Evolutionary conservation across 148 eudicot genomes (phyloP).

Genomic region (Camellia granthamiana): DNA sequence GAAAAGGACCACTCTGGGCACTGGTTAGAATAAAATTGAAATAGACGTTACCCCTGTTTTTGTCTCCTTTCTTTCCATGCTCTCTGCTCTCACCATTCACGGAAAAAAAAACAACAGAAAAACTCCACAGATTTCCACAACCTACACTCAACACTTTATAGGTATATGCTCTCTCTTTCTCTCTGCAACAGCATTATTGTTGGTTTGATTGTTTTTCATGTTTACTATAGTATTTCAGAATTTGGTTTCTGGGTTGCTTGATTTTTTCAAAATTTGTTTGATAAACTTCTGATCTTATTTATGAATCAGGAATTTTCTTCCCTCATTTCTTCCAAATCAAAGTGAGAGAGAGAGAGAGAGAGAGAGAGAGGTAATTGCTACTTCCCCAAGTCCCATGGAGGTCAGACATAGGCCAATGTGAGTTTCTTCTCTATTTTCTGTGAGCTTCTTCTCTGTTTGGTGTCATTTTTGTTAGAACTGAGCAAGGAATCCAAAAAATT

Average conservation of each 20-base stretch:
- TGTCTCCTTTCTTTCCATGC: no score
- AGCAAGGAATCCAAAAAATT: no score
- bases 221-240: not conserved
- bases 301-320: not conserved
- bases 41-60: not conserved
- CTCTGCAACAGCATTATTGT: not conserved
- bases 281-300: not conserved
- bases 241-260: not conserved
- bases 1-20: not conserved
- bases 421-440: not conserved
- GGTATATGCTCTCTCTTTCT: not conserved
- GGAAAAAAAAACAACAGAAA: no score
- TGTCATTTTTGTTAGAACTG: no score
- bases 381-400: conserved; percentile 7
- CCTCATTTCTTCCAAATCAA: not conserved
- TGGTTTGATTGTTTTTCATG: not conserved
- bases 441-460: not conserved
- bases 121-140: not conserved
- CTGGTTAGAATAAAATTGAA: conserved; percentile 4
- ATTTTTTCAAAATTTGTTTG: not conserved
- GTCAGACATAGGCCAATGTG: conserved; percentile 16
- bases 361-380: not conserved
- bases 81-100: no score
- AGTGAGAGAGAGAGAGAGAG: not conserved
- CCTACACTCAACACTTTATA: no score